Evolutionary conservation across 2,329 filamentous ascomycete species (phyloP).

Genomic region (Thielaviopsis ethacetica): DNA sequence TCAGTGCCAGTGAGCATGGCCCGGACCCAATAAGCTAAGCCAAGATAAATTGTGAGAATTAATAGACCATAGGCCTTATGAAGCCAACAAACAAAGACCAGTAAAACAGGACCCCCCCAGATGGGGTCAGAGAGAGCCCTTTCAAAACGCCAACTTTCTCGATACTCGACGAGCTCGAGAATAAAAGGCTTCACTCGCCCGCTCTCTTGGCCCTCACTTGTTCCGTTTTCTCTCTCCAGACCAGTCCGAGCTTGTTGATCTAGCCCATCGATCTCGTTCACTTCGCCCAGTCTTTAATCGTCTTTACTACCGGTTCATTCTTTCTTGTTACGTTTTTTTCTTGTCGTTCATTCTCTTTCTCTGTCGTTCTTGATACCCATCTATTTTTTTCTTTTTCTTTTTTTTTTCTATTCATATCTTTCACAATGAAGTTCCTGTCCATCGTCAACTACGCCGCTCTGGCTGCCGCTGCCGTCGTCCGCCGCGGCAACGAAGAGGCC

Average conservation of each 20-base stretch:
- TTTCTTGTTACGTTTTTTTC: too few species aligned
- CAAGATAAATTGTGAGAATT: not conserved
- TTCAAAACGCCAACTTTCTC: not conserved
- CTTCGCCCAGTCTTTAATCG: not conserved
- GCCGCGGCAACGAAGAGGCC: conserved; percentile 6
- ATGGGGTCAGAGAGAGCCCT: not conserved
- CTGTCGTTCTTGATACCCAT: not conserved
- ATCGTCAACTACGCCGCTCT: conserved; percentile 7
- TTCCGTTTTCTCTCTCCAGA: conserved; percentile 4
- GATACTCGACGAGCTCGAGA: not conserved
- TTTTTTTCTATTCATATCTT: not conserved
- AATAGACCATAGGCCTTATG: not conserved
- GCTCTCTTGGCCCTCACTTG: not conserved
- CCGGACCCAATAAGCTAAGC: not conserved
- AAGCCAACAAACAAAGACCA: not conserved
- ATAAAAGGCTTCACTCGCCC: conserved; percentile 3
- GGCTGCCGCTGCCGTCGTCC: conserved; percentile 10
- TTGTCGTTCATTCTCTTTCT: not conserved
- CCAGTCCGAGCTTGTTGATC: conserved; percentile 11
- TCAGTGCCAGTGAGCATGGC: not conserved
- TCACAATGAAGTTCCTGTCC: conserved; percentile 10
- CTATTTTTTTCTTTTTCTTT: not conserved
- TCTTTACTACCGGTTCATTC: not conserved
- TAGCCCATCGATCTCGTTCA: not conserved
- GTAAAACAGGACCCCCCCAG: not conserved